Base-by-base conservation (phyloP, 2,329 filamentous ascomycete species). In the Botrytis galanthina region DNA sequence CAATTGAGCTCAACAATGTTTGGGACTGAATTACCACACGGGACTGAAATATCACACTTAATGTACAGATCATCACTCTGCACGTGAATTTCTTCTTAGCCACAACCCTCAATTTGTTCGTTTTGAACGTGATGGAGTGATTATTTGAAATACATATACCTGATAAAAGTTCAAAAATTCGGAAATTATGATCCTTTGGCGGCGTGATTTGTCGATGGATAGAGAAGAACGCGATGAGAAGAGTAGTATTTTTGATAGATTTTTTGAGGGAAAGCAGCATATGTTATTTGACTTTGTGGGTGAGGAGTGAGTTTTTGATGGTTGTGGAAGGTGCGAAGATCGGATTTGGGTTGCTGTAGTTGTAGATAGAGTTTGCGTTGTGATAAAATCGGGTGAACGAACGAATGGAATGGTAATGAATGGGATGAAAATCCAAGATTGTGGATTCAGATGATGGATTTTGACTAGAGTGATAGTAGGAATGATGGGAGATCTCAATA, bases 391-490 rank as follows among this genome's bases (percentile, higher is more conserved):
- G 51, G 3, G 51, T 29, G 26, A 54, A 29, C 26, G 26, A 54
- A 29, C 26, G 26, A 16, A 54, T 7, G 29, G 26, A 29, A 54
- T 7, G 5, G 44, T 8, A 0, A 16, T 16, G 51, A 29, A 16
- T 29, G 51, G 51, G n/a, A 16, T 29, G 48, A 26, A 12, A 54
- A n/a, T 16, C 5, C 14, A 7, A 29, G 16, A 54, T 7, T 29
- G 51, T 2, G n/a, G 12, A 29, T 16, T 29, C 26, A 54, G 12
- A 18, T 29, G 0, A 29, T 54, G 29, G 26, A 29, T 54, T 29
- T 54, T 29, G 51, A 16, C 14, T 3, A 16, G 1, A 6, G 2
- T 18, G 5, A 8, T 16, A 29, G 7, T 3, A 1, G 6, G 0
- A 29, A 18, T 7, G 16, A 51, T 2, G 12, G 26, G 0, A 51